Evolutionary conservation across 768 basidiomycete species (phyloP).

Genomic region (Collybia mongolica): DNA sequence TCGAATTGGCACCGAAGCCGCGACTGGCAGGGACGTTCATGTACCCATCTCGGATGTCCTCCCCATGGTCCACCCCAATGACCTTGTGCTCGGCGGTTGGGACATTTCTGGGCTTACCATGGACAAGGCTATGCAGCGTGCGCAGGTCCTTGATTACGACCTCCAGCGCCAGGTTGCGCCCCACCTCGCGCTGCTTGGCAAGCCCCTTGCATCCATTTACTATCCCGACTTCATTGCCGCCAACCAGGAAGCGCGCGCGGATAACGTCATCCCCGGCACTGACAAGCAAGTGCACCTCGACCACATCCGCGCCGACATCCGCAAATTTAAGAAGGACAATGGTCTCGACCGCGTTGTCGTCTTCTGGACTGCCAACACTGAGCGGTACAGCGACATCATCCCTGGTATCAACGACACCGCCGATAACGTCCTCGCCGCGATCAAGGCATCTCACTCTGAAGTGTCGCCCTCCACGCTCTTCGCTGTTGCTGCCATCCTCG

Average conservation of each 20-base stretch:
- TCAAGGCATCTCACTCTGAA: conserved; percentile 84
- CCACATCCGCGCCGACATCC: conserved; percentile 90
- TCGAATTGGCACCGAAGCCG: conserved; percentile 80
- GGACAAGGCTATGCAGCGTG: conserved; percentile 92
- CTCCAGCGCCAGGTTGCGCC: conserved; percentile 94
- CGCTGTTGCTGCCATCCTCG: conserved; percentile 93
- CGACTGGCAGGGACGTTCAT: conserved; percentile 84
- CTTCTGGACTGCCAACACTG: conserved; percentile 99
- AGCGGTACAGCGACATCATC: conserved; percentile 94
- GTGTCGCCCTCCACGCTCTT: conserved; percentile 97
- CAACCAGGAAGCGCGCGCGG: conserved; percentile 94
- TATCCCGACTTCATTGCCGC: conserved; percentile 98
- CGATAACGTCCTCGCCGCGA: conserved; percentile 77
- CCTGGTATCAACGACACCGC: conserved; percentile 95
- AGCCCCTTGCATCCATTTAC: conserved; percentile 93
- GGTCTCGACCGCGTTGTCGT: conserved; percentile 85
- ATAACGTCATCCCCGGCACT: conserved; percentile 83
- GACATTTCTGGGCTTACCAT: conserved; percentile 86
- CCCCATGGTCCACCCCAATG: conserved; percentile 98
- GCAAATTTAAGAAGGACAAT: conserved; percentile 84
- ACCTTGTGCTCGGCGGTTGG: conserved; percentile 97
- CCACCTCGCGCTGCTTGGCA: conserved; percentile 74
- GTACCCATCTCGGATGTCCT: conserved; percentile 91
- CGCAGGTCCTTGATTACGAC: conserved; percentile 93
- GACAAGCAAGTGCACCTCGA: conserved; percentile 93